These are phyloP conservation scores for Cordyceps tenuipes DNA, from an alignment of 2,329 filamentous ascomycete species.

Conservation along the genomic window DNA sequence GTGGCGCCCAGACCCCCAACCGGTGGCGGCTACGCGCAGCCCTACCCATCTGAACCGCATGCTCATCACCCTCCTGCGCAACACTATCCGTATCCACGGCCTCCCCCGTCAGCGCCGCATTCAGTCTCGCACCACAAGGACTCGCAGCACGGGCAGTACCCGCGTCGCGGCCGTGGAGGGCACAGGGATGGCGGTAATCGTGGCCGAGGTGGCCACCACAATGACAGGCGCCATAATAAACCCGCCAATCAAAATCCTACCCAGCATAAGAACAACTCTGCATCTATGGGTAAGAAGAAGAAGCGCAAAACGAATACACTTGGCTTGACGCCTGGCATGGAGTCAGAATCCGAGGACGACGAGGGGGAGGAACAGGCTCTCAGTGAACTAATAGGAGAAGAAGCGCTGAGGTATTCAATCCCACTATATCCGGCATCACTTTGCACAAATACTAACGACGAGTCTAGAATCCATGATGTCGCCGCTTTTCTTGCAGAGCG, in stretches of 20 bases:
- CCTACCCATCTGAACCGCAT: constrained; percentile 34
- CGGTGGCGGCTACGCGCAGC: constrained; percentile 24
- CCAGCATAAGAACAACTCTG: constrained; percentile 27
- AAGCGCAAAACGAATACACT: constrained; percentile 65
- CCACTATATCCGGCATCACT: neutral
- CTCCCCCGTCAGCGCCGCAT: constrained; percentile 27
- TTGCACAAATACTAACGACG: constrained; percentile 11
- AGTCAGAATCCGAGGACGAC: constrained; percentile 57
- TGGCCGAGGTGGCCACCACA: constrained; percentile 32
- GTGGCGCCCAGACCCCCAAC: constrained; percentile 14
- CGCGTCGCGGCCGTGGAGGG: constrained; percentile 26
- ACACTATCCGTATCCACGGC: constrained; percentile 30
- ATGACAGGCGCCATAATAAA: constrained; percentile 39
- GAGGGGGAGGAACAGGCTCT: constrained; percentile 63
- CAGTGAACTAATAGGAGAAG: constrained; percentile 45
- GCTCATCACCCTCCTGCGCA: constrained; percentile 23
- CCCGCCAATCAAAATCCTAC: constrained; percentile 20
- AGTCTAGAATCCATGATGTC: constrained; percentile 55
- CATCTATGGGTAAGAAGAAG: constrained; percentile 54
- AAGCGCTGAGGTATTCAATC: constrained; percentile 41
- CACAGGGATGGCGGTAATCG: constrained; percentile 28
- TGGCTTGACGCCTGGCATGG: constrained; percentile 59
- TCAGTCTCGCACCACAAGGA: constrained; percentile 27
- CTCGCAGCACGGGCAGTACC: constrained; percentile 26
- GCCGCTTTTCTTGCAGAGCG: constrained; percentile 75